Conservation (phyloP, 768 basidiomycete species). For the Ramaria sp. region DNA sequence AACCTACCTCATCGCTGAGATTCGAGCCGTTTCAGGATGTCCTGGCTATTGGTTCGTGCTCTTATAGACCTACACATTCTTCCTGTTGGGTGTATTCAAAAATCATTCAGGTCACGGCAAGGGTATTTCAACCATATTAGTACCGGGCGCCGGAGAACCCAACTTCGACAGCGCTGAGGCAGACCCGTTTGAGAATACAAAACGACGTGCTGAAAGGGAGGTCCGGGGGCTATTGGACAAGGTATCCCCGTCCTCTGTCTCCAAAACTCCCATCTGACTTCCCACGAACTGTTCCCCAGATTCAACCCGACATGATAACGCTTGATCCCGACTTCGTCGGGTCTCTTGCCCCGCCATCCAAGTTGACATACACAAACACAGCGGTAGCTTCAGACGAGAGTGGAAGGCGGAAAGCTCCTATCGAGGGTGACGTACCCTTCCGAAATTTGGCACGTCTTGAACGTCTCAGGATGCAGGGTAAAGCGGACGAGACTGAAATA, state of each 20-base stretch:
- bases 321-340: constrained; percentile 73
- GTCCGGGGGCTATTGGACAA: constrained; percentile 87
- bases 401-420: constrained; percentile 21
- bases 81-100: neutral
- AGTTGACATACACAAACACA: constrained; percentile 38
- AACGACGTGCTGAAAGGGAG: constrained; percentile 77
- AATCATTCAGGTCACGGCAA: constrained; percentile 46
- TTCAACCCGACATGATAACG: constrained; percentile 87
- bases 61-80: neutral
- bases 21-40: constrained; percentile 89
- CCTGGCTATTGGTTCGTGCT: constrained; percentile 39
- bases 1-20: constrained; percentile 63
- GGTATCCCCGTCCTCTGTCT: constrained; percentile 26
- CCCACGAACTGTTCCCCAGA: constrained; percentile 29
- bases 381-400: constrained; percentile 11
- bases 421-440: constrained; percentile 37
- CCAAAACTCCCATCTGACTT: neutral
- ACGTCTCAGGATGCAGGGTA: constrained; percentile 60
- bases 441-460: constrained; percentile 73
- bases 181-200: constrained; percentile 87
- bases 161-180: constrained; percentile 92
- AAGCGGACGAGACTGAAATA: constrained; percentile 55
- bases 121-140: constrained; percentile 77
- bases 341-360: constrained; percentile 49
- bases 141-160: constrained; percentile 89